Base-by-base conservation (phyloP, 306 rosid species). In the Fagus crenata region DNA sequence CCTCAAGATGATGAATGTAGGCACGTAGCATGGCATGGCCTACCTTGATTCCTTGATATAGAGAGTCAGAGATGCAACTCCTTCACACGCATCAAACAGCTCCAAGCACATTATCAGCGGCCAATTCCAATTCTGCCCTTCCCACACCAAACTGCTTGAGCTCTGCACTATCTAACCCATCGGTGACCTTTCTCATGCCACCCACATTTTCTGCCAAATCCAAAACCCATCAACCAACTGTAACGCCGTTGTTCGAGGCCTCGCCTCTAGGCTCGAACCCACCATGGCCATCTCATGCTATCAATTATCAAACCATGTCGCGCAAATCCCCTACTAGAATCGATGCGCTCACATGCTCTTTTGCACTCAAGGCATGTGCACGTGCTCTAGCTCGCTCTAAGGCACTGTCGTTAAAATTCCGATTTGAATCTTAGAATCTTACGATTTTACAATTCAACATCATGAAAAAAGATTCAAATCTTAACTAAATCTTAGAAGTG, bases 301-400 rank as follows among this genome's bases (percentile, higher is more conserved):
- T 82, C 28, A 0, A 22, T 22, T 22, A 22, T 22, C 83, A 78
- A 60, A 33, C 64, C 89, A 81, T 92, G 84, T 79, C 80, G 11
- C 87, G 81, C 46, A 73, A 84, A 43, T 63, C 80, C 59, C 81
- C 0, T 22, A 22, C 55, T 9, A 86, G 59, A 82, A 77, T 86
- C 1, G 98, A 94, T 36, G 97, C 97, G 74, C 84, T 94, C 70
- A 81, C 96, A 0, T 92, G 96, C 80, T 94, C 98, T 6, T 92
- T 92, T 53, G 81, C 88, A 13, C 90, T 94, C 43, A 92, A 92
- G 83, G 98, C 89, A 0, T 94, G 98, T 58, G 97, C 95, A 7
- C 96, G 97, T 60, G 89, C 92, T 0, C 77, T 94, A 75, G 97
- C 96, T 36, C 71, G 71, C 14, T 22, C 28, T n/a, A n/a, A n/a